Base-by-base conservation (phyloP, 495 filamentous ascomycete genomes). In the Chaetomium tenue region DNA sequence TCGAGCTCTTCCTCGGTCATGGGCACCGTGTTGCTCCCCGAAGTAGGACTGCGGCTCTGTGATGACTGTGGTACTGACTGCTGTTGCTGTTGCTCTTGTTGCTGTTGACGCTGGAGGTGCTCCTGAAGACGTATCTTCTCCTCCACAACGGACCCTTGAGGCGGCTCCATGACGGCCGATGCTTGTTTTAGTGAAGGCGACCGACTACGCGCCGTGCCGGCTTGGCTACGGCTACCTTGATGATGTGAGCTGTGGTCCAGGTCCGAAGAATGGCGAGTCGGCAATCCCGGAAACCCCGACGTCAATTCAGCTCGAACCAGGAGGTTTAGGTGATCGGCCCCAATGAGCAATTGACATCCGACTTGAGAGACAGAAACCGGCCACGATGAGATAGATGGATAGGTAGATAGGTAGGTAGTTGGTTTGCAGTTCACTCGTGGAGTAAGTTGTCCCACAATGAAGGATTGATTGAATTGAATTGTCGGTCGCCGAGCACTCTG, bases 1-100 rank as follows among this genome's bases (percentile, higher is more conserved):
- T 63, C 57, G 5, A 66, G 63, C 11, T 67, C 59, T n/a, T 70
- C 70, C 50, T 63, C 53, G 37, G 64, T 64, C 61, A 70, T 69
- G 60, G 70, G 66, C 2, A 72, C 66, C 23, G 66, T 55, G 64
- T 69, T 71, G 65, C 57, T 66, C 9, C 61, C 58, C 2, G 63
- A 55, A 16, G 66, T 46, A 0, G 66, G 46, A 23, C 60, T 42
- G 20, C 55, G 47, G 48, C 50, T 60, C 9, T 52, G 40, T 20
- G 63, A 50, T 61, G 48, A 12, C 26, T 22, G 61, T 3, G 42
- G 28, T 15, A 60, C 42, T 54, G 48, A 8, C 26, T 16, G 61
- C 16, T 9, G 23, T 5, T 18, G 15, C 22, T 61, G 23, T 5
- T 18, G 15, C 22, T 61, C 56, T 18, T 51, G 42, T 4, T 37